Percentiles rank a stretch among this genome's conserved stretches.
Conservation (phyloP, 208 protist genomes). For the Trypanosomatidae sp. region DNA sequence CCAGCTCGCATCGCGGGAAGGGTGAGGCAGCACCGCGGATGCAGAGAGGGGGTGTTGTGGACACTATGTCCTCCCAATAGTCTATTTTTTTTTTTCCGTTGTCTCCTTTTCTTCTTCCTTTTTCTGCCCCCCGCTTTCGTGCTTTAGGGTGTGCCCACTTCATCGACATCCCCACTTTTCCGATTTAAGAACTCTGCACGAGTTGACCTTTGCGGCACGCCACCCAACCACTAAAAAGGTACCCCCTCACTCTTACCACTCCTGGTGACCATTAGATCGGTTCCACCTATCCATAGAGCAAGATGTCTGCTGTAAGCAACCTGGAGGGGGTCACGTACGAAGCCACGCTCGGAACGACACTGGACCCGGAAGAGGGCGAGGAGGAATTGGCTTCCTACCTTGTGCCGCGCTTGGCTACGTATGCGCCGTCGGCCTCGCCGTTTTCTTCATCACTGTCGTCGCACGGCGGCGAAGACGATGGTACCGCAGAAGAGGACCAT, state of each 20-base stretch:
- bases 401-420: slow-evolving; percentile 47
- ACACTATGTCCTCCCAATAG: neutral
- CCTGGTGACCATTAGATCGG: neutral
- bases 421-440: slow-evolving; percentile 9
- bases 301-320: slow-evolving; percentile 3
- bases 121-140: neutral
- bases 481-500: slow-evolving; percentile 11
- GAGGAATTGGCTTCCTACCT: slow-evolving; percentile 42
- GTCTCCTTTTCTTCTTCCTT: neutral
- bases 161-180: neutral
- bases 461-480: slow-evolving; percentile 14
- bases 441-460: slow-evolving; percentile 11
- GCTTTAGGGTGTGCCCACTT: neutral
- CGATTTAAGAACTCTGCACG: neutral
- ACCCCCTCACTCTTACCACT: neutral
- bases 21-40: neutral
- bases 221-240: neutral
- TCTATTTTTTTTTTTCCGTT: neutral
- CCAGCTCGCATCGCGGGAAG: neutral
- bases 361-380: slow-evolving; percentile 17
- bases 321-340: neutral
- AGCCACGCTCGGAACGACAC: slow-evolving; percentile 21
- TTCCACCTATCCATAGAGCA: slow-evolving; percentile 1
- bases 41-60: neutral
- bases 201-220: neutral